Base-by-base conservation (phyloP, 179 eudicot genomes). In the Beta corolliflora region DNA sequence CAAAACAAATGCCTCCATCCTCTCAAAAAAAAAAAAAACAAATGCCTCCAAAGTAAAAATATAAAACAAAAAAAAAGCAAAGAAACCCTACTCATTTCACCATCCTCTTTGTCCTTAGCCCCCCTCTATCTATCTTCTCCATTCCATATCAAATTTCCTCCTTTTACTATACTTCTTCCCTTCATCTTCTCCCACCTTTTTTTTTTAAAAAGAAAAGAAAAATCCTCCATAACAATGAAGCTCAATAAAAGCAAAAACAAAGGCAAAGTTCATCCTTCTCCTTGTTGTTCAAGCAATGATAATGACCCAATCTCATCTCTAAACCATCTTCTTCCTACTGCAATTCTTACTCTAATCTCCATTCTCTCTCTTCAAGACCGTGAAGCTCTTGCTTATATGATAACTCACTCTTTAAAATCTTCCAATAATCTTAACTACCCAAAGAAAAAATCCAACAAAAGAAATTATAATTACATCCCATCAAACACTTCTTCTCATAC, bases 181-280 rank as follows among this genome's bases (percentile, higher is more conserved):
- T 36, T 25, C 29, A 25, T 25, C 29, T 1, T 25, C 29, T 25
- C 29, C 77, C 71, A 71, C 29, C 29, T 25, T 25, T 25, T 25
- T 25, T 25, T 41, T 0, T 41, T 11, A 16, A 46, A 9, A 25
- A 63, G 7, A 67, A 31, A 46, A 70, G 58, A 46, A 61, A 60
- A 25, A 7, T 6, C 6, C 70, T 9, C 72, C 65, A 16, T 64
- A 76, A 78, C 71, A 10, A 87, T 87, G 89, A 87, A 87, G 84
- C 87, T 87, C 45, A 87, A 87, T 83, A 87, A 87, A 79, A 83
- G 70, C 50, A 81, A 81, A 70, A 81, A 89, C 90, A 92, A 92
- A 83, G 97, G 94, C 79, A 93, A 93, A 85, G 89, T 93, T 21
- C 89, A 93, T 68, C 92, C 97, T 3, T 87, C 92, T 9, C 88